These are phyloP conservation scores for Auriscalpium vulgare DNA, from an alignment of 768 basidiomycete genomes.

Conservation along the genomic window DNA sequence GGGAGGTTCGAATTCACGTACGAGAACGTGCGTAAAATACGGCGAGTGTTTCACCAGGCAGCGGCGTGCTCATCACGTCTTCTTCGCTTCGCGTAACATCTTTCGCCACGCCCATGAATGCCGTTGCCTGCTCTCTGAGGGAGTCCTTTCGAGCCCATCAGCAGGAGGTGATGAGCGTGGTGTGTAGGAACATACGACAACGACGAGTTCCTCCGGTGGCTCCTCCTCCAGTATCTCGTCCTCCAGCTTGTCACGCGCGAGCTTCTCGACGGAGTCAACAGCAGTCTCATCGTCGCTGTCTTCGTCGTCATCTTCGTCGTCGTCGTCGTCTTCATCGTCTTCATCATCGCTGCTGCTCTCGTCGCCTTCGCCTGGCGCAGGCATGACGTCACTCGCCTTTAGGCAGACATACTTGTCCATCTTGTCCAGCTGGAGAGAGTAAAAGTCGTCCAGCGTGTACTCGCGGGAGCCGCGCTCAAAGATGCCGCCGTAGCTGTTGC, in stretches of 20 bases:
- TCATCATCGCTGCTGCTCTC: conserved; percentile 57
- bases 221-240: conserved; percentile 25
- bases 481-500: conserved; percentile 78
- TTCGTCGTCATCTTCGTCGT: conserved; percentile 34
- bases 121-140: conserved; percentile 35
- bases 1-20: conserved; percentile 26
- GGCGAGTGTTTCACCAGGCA: conserved; percentile 78
- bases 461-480: conserved; percentile 77
- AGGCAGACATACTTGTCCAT: conserved; percentile 72
- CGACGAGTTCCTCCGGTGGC: conserved; percentile 7
- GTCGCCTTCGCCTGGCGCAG: conserved; percentile 53
- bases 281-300: conserved; percentile 25
- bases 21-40: conserved; percentile 78
- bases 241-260: conserved; percentile 18
- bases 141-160: conserved; percentile 21
- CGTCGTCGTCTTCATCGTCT: conserved; percentile 49
- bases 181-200: no score
- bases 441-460: conserved; percentile 86
- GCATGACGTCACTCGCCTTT: conserved; percentile 53
- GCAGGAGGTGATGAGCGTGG: no score
- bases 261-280: conserved; percentile 24
- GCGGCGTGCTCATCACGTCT: conserved; percentile 69
- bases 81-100: conserved; percentile 54
- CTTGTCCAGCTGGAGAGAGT: conserved; percentile 75
- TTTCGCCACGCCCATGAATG: conserved; percentile 59